Conservation (phyloP, 306 rosid species). For the Quillaja saponaria region DNA sequence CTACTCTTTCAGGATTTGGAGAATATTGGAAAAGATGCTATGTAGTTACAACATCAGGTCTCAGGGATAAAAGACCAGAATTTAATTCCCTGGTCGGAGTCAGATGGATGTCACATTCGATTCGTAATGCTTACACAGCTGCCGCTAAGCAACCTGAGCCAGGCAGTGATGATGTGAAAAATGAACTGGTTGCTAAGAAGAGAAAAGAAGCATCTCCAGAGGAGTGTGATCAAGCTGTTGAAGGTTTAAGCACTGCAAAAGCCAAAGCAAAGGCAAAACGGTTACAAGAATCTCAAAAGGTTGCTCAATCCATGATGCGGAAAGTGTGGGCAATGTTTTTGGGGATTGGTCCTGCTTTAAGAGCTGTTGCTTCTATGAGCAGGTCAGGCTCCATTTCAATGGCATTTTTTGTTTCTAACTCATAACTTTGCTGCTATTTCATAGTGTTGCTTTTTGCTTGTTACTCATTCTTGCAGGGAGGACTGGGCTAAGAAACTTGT, state of each 20-base stretch:
- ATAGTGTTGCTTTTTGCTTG: conserved; percentile 23
- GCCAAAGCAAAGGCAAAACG: conserved; percentile 88
- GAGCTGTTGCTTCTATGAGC: conserved; percentile 83
- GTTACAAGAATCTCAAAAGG: conserved; percentile 54
- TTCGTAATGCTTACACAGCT: conserved; percentile 49
- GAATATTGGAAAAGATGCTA: conserved; percentile 22
- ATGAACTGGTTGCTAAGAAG: conserved; percentile 45
- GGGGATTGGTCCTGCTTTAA: conserved; percentile 83
- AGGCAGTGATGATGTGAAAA: conserved; percentile 40
- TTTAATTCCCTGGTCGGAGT: conserved; percentile 30
- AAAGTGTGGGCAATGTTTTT: conserved; percentile 55
- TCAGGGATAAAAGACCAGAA: conserved; percentile 23
- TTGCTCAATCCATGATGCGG: conserved; percentile 39
- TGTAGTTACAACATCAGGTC: conserved; percentile 14
- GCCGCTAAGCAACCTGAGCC: conserved; percentile 46
- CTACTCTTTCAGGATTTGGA: conserved; percentile 30
- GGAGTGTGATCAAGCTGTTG: conserved; percentile 94
- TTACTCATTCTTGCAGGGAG: conserved; percentile 53
- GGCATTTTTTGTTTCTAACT: background rate
- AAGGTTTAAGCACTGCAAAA: conserved; percentile 73
- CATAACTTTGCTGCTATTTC: conserved; percentile 2
- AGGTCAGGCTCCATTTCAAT: conserved; percentile 44
- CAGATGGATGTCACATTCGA: conserved; percentile 44
- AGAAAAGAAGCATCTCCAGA: conserved; percentile 86
- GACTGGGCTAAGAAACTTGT: conserved; percentile 90